Conservation (phyloP, 225 moss, liverwort and hornwort genomes). For the Antitrichia curtipendula region DNA sequence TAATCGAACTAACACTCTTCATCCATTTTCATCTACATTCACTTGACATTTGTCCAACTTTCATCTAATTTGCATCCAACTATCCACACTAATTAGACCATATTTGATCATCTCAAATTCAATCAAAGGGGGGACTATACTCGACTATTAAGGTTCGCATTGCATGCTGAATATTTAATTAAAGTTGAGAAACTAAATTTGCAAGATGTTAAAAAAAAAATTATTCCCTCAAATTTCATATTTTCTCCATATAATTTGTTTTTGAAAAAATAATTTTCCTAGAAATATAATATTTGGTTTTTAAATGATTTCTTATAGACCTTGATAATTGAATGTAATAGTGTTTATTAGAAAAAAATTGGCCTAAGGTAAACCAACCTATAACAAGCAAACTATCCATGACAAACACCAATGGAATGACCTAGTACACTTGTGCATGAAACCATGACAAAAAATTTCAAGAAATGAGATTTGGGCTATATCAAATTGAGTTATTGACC, state of each 20-base stretch:
- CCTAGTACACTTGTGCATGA: no score
- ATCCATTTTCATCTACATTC: background rate
- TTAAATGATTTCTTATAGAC: background rate
- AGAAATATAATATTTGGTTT: background rate
- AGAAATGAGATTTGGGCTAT: no score
- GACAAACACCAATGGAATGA: no score
- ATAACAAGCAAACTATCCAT: fast-evolving
- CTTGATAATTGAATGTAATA: fast-evolving
- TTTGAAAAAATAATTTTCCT: no score
- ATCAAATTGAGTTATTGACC: no score
- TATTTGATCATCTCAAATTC: background rate
- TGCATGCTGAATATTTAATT: background rate
- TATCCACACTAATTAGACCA: background rate
- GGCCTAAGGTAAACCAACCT: no score
- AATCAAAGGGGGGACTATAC: background rate
- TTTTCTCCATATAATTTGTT: fast-evolving
- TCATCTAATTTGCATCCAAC: background rate
- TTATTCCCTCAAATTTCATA: background rate
- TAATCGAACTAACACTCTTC: background rate
- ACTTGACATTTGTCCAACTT: no score
- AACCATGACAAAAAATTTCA: no score
- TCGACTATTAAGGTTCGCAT: fast-evolving
- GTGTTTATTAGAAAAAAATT: background rate
- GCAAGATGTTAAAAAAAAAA: fast-evolving
- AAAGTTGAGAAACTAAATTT: background rate